These are phyloP conservation scores for Aspergillus cejpii DNA, from an alignment of 2,329 filamentous ascomycete species.

Conservation along the genomic window DNA sequence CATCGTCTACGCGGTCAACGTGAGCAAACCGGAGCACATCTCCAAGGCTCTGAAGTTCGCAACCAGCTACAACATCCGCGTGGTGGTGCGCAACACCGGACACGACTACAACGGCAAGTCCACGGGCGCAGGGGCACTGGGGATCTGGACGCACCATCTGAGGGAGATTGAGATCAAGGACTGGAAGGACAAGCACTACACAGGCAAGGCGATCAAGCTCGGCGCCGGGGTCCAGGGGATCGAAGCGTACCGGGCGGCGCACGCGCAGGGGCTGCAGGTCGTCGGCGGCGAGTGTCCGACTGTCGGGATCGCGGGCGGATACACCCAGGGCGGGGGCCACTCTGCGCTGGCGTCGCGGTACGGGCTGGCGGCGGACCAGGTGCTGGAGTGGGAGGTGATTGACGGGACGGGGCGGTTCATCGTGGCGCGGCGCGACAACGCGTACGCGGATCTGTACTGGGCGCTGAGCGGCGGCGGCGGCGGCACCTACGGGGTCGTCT, in stretches of 20 bases:
- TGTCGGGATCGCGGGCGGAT: constrained; percentile 56
- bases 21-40: constrained; percentile 21
- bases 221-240: constrained; percentile 50
- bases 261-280: constrained; percentile 43
- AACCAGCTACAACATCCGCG: constrained; percentile 44
- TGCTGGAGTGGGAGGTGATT: constrained; percentile 53
- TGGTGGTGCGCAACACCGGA: constrained; percentile 43
- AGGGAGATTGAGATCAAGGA: constrained; percentile 24
- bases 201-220: constrained; percentile 48
- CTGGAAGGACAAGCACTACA: constrained; percentile 42
- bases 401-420: constrained; percentile 46
- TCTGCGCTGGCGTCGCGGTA: constrained; percentile 48
- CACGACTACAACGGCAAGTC: constrained; percentile 49
- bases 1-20: constrained; percentile 35
- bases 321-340: constrained; percentile 56
- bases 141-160: constrained; percentile 30
- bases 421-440: constrained; percentile 40
- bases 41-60: constrained; percentile 36
- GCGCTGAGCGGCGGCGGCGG: constrained; percentile 55
- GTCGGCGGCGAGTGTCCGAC: constrained; percentile 52
- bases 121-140: constrained; percentile 51
- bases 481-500: constrained; percentile 53
- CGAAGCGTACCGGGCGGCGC: constrained; percentile 44
- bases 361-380: constrained; percentile 56
- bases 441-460: constrained; percentile 56